phyloP scores from a whole-genome alignment of 2,329 filamentous ascomycete species.

The Ascocoryne sarcoides region DNA sequence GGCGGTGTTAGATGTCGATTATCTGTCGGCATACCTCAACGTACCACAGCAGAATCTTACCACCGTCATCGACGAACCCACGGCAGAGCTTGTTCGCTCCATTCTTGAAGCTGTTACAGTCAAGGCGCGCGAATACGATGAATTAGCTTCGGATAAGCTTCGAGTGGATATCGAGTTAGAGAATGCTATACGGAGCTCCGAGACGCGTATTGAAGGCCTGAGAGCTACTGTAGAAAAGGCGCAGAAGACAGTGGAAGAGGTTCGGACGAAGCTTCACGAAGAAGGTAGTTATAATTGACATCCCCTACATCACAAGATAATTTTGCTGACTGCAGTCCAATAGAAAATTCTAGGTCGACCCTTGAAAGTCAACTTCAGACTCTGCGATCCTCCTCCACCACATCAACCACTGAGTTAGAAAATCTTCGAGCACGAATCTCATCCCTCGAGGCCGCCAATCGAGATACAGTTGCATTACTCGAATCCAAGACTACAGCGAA shows the following conservation, averaged over 20 bases:
- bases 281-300: constrained; percentile 68
- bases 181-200: constrained; percentile 74
- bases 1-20: constrained; percentile 58
- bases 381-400: constrained; percentile 65
- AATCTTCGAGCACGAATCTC: constrained; percentile 74
- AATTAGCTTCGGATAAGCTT: constrained; percentile 78
- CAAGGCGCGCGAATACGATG: constrained; percentile 77
- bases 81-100: constrained; percentile 65
- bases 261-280: constrained; percentile 71
- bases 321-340: constrained; percentile 10
- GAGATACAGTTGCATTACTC: constrained; percentile 79
- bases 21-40: constrained; percentile 63
- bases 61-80: constrained; percentile 57
- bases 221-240: constrained; percentile 77
- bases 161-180: constrained; percentile 88
- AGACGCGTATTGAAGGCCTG: constrained; percentile 72
- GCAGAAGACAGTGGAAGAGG: constrained; percentile 71
- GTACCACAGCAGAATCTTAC: constrained; percentile 57
- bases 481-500: constrained; percentile 85
- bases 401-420: constrained; percentile 66
- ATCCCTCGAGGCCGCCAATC: constrained; percentile 83
- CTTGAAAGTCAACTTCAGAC: constrained; percentile 75
- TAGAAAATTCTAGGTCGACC: constrained; percentile 67
- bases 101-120: constrained; percentile 66
- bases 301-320: neutral